phyloP scores from a whole-genome alignment of 2,329 filamentous ascomycete species.

The Fusarium gaditjirri region DNA sequence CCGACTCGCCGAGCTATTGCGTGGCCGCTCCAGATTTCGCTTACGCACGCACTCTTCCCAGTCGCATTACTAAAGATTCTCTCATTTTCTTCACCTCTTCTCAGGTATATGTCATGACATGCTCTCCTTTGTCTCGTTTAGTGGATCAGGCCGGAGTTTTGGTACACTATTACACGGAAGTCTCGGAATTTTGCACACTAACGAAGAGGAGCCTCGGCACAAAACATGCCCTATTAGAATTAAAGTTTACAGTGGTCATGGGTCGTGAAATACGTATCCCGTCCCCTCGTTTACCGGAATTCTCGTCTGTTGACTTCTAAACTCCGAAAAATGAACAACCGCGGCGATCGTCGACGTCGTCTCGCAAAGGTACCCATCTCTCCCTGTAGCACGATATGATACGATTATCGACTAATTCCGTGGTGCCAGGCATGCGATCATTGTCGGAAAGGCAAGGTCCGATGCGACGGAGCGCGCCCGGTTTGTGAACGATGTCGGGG shows the following conservation, averaged over 20 bases:
- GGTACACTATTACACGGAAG: not conserved
- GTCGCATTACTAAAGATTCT: accelerated
- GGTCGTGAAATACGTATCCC: not conserved
- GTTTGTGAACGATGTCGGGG: not conserved
- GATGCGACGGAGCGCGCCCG: not conserved
- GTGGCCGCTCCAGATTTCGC: not conserved
- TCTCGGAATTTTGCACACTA: not conserved
- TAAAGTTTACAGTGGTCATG: not conserved
- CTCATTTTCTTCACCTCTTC: too few species aligned
- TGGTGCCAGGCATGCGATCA: not conserved
- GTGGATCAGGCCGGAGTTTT: not conserved
- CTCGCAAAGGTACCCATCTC: not conserved
- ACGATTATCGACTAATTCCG: not conserved
- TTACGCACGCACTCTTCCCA: accelerated
- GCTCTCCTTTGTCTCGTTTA: not conserved
- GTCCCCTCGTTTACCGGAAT: not conserved
- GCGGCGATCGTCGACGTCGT: not conserved
- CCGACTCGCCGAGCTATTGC: not conserved
- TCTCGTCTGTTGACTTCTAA: not conserved
- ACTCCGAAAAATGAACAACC: not conserved
- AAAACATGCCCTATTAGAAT: not conserved
- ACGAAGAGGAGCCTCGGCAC: not conserved
- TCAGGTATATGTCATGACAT: too few species aligned
- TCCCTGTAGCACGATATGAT: accelerated
- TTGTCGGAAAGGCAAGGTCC: not conserved